These are phyloP conservation scores for Trapa incisa DNA, from an alignment of 345 rosid genomes.

Conservation along the genomic window DNA sequence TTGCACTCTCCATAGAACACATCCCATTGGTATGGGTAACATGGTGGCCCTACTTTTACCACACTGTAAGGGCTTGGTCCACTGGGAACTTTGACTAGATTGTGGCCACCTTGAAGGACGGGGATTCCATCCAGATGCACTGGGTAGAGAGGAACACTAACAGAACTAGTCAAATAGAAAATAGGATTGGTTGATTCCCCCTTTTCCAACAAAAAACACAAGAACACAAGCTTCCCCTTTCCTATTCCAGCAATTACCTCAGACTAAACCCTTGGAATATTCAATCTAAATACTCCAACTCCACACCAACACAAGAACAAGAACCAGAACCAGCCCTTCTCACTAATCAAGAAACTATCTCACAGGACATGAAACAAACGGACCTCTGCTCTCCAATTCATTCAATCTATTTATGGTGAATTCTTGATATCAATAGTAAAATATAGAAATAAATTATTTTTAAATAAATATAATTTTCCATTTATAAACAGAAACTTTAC, in stretches of 20 bases:
- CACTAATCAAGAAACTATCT: neutral
- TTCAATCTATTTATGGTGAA: too few relatives aligned
- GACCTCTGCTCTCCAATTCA: too few relatives aligned
- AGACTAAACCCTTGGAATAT: neutral
- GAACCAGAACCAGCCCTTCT: neutral
- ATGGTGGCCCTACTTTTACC: neutral
- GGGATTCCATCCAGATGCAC: slow-evolving; percentile 1
- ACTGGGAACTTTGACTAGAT: neutral
- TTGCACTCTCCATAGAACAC: neutral
- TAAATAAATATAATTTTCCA: too few relatives aligned
- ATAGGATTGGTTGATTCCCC: neutral
- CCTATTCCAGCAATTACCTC: neutral
- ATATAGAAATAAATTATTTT: too few relatives aligned
- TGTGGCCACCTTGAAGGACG: neutral
- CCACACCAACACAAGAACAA: too few relatives aligned
- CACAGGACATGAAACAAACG: neutral
- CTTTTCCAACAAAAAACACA: too few relatives aligned
- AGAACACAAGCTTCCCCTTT: too few relatives aligned
- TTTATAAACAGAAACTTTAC: too few relatives aligned
- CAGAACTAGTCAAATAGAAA: neutral
- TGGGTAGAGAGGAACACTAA: neutral
- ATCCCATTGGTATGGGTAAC: neutral
- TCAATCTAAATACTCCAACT: neutral
- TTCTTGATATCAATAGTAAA: too few relatives aligned
- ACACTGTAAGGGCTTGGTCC: too few relatives aligned